These are phyloP conservation scores for Digitaria exilis DNA, from an alignment of 202 grass and related monocot species.

Conservation along the genomic window DNA sequence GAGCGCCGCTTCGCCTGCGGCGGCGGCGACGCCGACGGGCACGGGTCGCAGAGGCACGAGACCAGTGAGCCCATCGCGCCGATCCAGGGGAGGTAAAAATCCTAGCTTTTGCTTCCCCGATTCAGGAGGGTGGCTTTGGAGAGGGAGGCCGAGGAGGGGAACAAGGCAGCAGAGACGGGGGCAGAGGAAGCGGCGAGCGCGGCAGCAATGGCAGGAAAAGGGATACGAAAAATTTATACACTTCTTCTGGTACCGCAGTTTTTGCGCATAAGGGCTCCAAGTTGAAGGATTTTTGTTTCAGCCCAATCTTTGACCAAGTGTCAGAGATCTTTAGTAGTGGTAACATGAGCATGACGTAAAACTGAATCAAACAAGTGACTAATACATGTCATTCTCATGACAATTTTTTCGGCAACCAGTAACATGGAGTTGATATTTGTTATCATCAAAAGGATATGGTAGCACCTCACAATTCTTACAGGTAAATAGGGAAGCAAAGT, in stretches of 20 bases:
- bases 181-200: conserved; percentile 15
- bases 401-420: too few relatives aligned
- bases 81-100: background rate
- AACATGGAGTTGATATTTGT: too few relatives aligned
- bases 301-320: too few relatives aligned
- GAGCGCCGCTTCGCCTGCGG: conserved; percentile 40
- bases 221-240: conserved; percentile 63
- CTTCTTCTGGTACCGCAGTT: background rate
- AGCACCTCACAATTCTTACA: too few relatives aligned
- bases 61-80: conserved; percentile 63
- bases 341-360: background rate
- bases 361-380: background rate
- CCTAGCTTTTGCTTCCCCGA: conserved; percentile 6
- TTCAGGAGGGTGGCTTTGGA: too few relatives aligned
- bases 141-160: too few relatives aligned
- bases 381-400: too few relatives aligned
- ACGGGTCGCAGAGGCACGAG: conserved; percentile 63
- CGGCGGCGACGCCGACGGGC: conserved; percentile 28
- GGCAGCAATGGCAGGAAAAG: conserved; percentile 49
- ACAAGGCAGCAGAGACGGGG: background rate
- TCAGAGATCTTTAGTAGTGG: background rate
- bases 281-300: background rate
- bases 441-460: too few relatives aligned
- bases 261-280: background rate
- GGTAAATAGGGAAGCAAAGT: background rate